Percentiles rank a stretch among this genome's conserved stretches.
phyloP scores from a whole-genome alignment of 768 basidiomycete species.

The Boletus sensibilis region DNA sequence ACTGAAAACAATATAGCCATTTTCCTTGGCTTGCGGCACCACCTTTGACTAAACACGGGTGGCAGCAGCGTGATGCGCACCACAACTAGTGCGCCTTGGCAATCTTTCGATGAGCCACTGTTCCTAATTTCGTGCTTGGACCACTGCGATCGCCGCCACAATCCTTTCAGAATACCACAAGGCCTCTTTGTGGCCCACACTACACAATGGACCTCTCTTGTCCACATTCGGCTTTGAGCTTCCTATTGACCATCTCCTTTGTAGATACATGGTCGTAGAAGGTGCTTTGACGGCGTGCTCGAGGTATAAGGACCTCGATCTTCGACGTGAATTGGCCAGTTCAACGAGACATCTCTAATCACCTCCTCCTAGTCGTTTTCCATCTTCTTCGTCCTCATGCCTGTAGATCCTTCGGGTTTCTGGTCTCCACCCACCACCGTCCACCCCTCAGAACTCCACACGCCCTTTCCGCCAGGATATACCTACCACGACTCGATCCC shows the following conservation, averaged over 20 bases:
- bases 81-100: neutral
- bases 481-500: neutral
- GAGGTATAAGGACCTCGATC: conserved; percentile 3
- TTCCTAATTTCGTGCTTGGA: neutral
- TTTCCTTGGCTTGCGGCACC: neutral
- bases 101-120: neutral
- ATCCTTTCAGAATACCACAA: neutral
- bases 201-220: neutral
- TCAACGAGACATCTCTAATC: neutral
- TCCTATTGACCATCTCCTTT: conserved; percentile 1
- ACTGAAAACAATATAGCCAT: conserved; percentile 4
- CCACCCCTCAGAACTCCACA: conserved; percentile 1
- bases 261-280: neutral
- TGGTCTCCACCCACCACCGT: conserved; percentile 9
- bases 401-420: neutral
- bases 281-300: neutral
- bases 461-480: neutral
- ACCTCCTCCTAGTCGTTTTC: neutral
- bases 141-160: neutral
- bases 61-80: neutral
- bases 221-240: neutral
- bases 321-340: neutral
- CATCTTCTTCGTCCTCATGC: conserved; percentile 1
- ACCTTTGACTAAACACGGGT: neutral
- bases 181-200: neutral